Evolutionary conservation across 352 stramenopile genomes (phyloP).

Genomic region (Globisporangium paroecandrum): DNA sequence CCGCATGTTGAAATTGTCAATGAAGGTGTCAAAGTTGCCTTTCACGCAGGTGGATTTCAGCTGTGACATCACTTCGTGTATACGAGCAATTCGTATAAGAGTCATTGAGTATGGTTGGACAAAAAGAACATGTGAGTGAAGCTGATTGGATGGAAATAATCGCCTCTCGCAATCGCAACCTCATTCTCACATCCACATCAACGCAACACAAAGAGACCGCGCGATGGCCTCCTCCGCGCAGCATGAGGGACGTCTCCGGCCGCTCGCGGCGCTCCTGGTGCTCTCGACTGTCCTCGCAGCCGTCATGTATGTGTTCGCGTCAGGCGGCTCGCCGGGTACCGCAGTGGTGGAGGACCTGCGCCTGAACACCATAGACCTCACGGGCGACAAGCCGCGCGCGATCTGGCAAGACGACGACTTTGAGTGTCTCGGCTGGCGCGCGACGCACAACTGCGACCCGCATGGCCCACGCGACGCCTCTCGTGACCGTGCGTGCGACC

Average conservation of each 20-base stretch:
- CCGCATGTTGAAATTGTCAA: constrained; percentile 2
- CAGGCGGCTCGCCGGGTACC: not conserved
- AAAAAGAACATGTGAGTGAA: not conserved
- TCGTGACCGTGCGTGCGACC: constrained; percentile 35
- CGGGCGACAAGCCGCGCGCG: constrained; percentile 25
- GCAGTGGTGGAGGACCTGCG: constrained; percentile 14
- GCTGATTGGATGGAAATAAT: not conserved
- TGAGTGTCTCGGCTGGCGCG: constrained; percentile 70
- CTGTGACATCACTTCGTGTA: not conserved
- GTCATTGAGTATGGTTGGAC: not conserved
- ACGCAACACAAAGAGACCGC: not conserved
- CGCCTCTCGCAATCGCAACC: not conserved
- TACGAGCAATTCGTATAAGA: not conserved
- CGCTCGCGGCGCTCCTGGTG: constrained; percentile 10
- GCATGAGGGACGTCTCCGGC: not conserved
- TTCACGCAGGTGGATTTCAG: not conserved
- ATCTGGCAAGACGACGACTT: constrained; percentile 58
- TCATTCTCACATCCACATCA: not conserved
- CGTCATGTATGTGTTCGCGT: not conserved
- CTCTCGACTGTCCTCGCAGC: not conserved
- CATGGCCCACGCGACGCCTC: constrained; percentile 39
- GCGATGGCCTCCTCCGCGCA: not conserved
- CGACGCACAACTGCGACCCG: constrained; percentile 59
- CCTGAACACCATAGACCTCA: constrained; percentile 44
- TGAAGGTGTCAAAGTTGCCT: too few relatives aligned